Base-by-base conservation (phyloP, 495 filamentous ascomycete genomes). In the Choiromyces venosus region DNA sequence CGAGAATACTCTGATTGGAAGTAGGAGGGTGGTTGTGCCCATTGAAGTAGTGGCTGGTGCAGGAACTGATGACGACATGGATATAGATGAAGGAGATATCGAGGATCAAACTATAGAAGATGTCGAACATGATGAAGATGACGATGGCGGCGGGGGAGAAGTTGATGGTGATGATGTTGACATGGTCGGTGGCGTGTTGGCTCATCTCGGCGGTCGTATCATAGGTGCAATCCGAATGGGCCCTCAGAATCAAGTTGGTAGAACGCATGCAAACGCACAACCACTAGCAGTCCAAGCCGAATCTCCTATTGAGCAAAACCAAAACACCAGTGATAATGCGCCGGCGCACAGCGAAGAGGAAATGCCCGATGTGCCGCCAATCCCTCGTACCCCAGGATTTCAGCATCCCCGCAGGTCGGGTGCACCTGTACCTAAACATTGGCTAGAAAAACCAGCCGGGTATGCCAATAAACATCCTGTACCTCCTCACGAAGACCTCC, bases 401-500 rank as follows among this genome's bases (percentile, higher is more conserved):
- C 66, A 77, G 36, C 71, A 69, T 71, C 67, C 70, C 29, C 77
- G 81, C 61, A 81, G 77, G 67, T 29, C 68, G 19, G 77, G 79
- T 1, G 70, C 75, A 40, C 82, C 84, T 0, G 82, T 92, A 9
- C 92, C 93, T 39, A 84, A 86, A 56, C 91, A 98, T 83, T 99
- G 95, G 95, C 86, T 95, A 42, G 89, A 92, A 72, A 92, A 89
- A 37, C 93, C 95, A 2, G 84, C 85, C 19, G 87, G 85, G 37
- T 93, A 89, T 39, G 76, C 74, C 52, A 85, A 83, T 38, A 85
- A 86, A 21, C 84, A 87, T 21, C 82, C 85, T 37, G 82, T 91
- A 7, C 91, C 90, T 25, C 82, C 88, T 2, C 88, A 94, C 70
- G 96, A 98, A 79, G 91, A 99, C 79, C 83, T 97, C 42, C 91